Base-by-base conservation (phyloP, 2,329 filamentous ascomycete genomes). In the Botryotinia convoluta region DNA sequence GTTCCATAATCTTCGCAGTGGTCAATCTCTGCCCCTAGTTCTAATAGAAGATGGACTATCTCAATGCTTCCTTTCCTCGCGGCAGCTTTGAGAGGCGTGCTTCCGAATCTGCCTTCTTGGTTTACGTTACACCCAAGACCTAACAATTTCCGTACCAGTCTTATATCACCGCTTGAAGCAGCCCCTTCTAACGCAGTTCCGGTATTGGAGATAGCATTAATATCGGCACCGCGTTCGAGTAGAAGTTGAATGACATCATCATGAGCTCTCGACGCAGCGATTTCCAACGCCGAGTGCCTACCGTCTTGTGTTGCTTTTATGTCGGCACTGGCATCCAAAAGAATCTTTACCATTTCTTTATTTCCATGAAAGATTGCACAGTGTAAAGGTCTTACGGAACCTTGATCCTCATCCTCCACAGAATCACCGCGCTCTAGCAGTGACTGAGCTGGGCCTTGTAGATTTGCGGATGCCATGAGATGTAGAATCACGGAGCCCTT, bases 201-300 rank as follows among this genome's bases (percentile, higher is more conserved):
- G 3, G 2, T 2, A n/a, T 7, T 62, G 14, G 68, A 44, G 57
- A 35, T 32, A 42, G 44, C 51, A 57, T 75, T 74, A 22, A 81
- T 76, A 60, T 81, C 75, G 29, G 77, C 79, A n/a, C 78, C 79
- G 8, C 69, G 73, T n/a, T 75, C 71, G n/a, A 82, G 67, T 2
- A 84, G 78, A 1, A 80, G 61, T 44, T 78, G 63, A 18, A 82
- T 76, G 29, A 83, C 75, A 12, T 77, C 73, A 54, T 79, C 64
- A 42, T 79, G 74, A 12, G 78, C 78, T 16, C 65, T 61, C 6
- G 54, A 48, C 42, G 69, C 75, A 64, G 73, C 75, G 59, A 65
- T 9, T 29, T 72, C 61, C 7, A 77, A 51, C 20, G 72, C 51
- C 10, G 71, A 74, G 10, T 51, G 18, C 14, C 67, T 35, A 12